phyloP scores from a whole-genome alignment of 768 basidiomycete genomes.

The Crucibulum laeve region DNA sequence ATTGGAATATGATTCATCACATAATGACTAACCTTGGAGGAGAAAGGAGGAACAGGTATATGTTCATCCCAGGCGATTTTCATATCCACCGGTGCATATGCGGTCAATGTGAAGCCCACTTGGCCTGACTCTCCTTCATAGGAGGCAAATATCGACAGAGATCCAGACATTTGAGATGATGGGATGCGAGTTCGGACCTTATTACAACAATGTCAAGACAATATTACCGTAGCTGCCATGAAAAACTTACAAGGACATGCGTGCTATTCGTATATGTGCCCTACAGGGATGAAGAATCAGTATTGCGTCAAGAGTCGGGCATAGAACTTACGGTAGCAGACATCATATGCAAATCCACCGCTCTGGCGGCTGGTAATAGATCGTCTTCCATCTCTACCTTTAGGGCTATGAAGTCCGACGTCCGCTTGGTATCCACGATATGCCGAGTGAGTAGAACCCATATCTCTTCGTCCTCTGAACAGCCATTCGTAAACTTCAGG shows the following conservation, averaged over 20 bases:
- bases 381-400: constrained; percentile 46
- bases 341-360: constrained; percentile 23
- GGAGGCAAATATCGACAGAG: constrained; percentile 54
- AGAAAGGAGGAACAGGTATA: constrained; percentile 31
- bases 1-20: not conserved
- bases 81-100: constrained; percentile 38
- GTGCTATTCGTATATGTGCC: constrained; percentile 51
- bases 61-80: constrained; percentile 45
- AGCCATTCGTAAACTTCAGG: constrained; percentile 25
- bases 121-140: constrained; percentile 64
- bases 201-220: not conserved
- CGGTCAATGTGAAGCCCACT: constrained; percentile 66
- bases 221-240: not conserved
- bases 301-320: not conserved
- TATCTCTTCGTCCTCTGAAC: constrained; percentile 42
- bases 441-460: constrained; percentile 86
- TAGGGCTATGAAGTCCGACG: constrained; percentile 67
- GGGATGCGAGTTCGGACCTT: constrained; percentile 35
- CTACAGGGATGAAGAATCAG: constrained; percentile 15
- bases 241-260: constrained; percentile 36
- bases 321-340: constrained; percentile 30
- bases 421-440: constrained; percentile 50
- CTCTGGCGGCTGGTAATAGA: constrained; percentile 16
- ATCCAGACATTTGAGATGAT: constrained; percentile 26
- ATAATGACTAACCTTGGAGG: constrained; percentile 26